Conservation (phyloP, 768 basidiomycete species). For the Collybiopsis luxurians region DNA sequence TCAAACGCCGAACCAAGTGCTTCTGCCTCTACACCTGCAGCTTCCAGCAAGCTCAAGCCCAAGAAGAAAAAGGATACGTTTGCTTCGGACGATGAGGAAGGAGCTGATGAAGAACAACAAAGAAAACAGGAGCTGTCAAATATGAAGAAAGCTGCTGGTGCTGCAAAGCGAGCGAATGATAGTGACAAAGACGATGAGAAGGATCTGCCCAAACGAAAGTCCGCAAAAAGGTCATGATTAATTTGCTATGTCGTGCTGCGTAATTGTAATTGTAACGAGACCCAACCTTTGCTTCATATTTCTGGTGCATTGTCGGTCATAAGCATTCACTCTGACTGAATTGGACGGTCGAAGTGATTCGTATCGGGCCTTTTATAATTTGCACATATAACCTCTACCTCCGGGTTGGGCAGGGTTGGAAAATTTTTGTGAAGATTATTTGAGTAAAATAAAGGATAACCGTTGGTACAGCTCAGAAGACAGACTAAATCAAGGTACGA, state of each 20-base stretch:
- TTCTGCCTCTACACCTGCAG: conserved; percentile 11
- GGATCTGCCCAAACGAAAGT: conserved; percentile 35
- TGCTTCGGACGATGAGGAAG: conserved; percentile 46
- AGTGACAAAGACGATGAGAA: conserved; percentile 27
- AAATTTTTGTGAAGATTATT: too few relatives aligned
- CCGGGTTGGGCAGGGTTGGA: too few relatives aligned
- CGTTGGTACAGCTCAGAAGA: not conserved
- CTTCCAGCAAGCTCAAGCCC: conserved; percentile 37
- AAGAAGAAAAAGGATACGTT: conserved; percentile 59
- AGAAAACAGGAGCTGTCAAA: conserved; percentile 15
- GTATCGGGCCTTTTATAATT: too few relatives aligned
- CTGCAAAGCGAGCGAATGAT: conserved; percentile 12
- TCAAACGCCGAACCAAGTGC: conserved; percentile 16
- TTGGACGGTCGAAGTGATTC: too few relatives aligned
- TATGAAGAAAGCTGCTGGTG: conserved; percentile 16
- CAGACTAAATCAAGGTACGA: not conserved
- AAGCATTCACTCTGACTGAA: too few relatives aligned
- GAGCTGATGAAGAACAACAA: conserved; percentile 23
- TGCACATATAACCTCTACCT: too few relatives aligned
- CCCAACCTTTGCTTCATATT: too few relatives aligned
- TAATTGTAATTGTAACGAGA: too few relatives aligned
- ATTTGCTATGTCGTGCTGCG: too few relatives aligned
- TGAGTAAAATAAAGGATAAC: too few relatives aligned
- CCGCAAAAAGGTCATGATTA: conserved; percentile 4
- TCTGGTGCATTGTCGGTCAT: too few relatives aligned